phyloP scores from a whole-genome alignment of 148 eudicot species.

The Silene conica region DNA sequence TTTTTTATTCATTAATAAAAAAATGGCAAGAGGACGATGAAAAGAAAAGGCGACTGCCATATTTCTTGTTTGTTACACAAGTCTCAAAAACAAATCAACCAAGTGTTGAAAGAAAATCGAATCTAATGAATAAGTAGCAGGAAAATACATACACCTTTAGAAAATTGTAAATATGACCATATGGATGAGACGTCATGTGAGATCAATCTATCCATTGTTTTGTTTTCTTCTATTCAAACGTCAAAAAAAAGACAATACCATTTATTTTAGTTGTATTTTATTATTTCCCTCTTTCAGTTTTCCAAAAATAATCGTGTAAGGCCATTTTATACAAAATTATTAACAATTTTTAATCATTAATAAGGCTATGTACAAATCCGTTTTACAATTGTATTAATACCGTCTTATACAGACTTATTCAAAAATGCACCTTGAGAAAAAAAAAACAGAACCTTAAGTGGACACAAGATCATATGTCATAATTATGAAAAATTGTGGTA shows the following conservation, averaged over 20 bases:
- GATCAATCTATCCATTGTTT: slow-evolving; percentile 1
- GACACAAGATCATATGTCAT: too few species aligned
- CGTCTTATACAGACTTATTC: too few species aligned
- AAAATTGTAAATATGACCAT: not conserved
- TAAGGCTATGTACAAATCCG: too few species aligned
- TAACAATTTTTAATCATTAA: too few species aligned
- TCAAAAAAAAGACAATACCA: not conserved
- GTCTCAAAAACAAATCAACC: slow-evolving; percentile 22
- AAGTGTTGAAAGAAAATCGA: slow-evolving; percentile 14
- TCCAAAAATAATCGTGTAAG: too few species aligned
- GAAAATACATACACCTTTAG: not conserved
- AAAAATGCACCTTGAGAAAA: too few species aligned
- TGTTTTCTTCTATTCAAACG: not conserved
- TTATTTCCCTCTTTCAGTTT: too few species aligned
- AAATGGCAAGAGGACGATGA: not conserved
- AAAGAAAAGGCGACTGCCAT: not conserved
- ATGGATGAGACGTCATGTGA: slow-evolving; percentile 5
- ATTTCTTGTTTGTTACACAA: not conserved
- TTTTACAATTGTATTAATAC: too few species aligned
- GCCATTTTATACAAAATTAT: too few species aligned
- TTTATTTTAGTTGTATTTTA: not conserved
- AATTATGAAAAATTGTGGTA: too few species aligned
- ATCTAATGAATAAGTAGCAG: slow-evolving; percentile 13
- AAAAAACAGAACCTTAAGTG: too few species aligned
- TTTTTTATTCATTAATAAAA: too few species aligned